Conservation (phyloP, 2,329 filamentous ascomycete species). For the Claviceps spartinae region DNA sequence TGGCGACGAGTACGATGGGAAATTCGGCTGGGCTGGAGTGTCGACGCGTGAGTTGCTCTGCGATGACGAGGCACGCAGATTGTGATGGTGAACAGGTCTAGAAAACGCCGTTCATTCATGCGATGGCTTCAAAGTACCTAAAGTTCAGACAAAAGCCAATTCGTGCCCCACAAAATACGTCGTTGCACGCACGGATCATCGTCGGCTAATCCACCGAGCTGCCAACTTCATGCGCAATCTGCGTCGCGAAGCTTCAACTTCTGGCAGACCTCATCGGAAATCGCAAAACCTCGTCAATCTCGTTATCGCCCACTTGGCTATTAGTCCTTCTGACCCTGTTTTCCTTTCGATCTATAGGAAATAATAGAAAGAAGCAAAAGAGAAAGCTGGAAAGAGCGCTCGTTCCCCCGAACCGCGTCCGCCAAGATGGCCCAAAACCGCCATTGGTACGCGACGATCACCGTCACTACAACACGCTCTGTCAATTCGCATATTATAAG, state of each 20-base stretch:
- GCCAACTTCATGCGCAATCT: background rate
- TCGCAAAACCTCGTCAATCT: background rate
- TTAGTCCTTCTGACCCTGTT: background rate
- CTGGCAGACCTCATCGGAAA: background rate
- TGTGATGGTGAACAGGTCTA: background rate
- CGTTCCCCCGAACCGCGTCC: slow-evolving; percentile 1
- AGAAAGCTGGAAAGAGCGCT: background rate
- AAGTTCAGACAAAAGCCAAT: background rate
- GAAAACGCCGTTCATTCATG: too few species aligned
- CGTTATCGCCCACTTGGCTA: background rate
- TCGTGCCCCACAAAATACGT: slow-evolving; percentile 2
- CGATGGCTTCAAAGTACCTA: too few species aligned
- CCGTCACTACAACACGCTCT: background rate
- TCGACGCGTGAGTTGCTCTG: background rate
- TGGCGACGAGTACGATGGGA: slow-evolving; percentile 6
- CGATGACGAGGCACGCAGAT: background rate
- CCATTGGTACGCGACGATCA: slow-evolving; percentile 50
- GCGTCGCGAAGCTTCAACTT: background rate
- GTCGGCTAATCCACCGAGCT: slow-evolving; percentile 12
- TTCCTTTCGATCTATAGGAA: background rate
- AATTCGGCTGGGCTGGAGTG: background rate
- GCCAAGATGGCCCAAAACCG: slow-evolving; percentile 51
- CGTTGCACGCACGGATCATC: slow-evolving; percentile 14
- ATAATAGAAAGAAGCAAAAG: background rate
- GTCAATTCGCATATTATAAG: background rate